Conservation (phyloP, 2,329 filamentous ascomycete species). For the Coleophoma crateriformis region DNA sequence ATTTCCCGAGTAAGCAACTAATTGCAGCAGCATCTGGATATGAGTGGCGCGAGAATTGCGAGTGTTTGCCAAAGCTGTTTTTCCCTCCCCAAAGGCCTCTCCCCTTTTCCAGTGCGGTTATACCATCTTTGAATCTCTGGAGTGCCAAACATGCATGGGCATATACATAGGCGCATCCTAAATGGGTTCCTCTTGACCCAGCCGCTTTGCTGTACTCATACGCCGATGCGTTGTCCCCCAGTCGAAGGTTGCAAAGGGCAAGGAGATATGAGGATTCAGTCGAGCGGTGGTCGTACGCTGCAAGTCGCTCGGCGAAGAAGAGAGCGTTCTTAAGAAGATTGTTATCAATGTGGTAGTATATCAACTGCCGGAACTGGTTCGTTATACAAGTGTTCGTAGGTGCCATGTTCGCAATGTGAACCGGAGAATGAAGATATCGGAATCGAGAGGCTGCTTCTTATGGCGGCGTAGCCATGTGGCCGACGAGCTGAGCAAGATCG, state of each 20-base stretch:
- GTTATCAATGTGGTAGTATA: slow-evolving; percentile 78
- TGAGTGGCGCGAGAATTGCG: slow-evolving; percentile 66
- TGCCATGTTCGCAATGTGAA: slow-evolving; percentile 19
- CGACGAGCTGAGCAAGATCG: slow-evolving; percentile 5
- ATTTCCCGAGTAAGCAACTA: slow-evolving; percentile 78
- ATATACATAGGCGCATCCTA: slow-evolving; percentile 88
- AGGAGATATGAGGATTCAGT: slow-evolving; percentile 79
- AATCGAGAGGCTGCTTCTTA: slow-evolving; percentile 11
- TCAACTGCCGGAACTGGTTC: slow-evolving; percentile 45
- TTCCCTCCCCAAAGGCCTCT: slow-evolving; percentile 69
- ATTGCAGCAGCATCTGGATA: slow-evolving; percentile 79
- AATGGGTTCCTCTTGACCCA: slow-evolving; percentile 65
- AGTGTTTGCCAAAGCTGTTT: slow-evolving; percentile 78
- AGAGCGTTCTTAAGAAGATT: slow-evolving; percentile 83
- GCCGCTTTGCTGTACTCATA: slow-evolving; percentile 74
- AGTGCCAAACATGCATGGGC: slow-evolving; percentile 82
- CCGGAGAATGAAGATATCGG: slow-evolving; percentile 6
- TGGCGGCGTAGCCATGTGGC: slow-evolving; percentile 23
- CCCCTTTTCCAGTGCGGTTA: slow-evolving; percentile 77
- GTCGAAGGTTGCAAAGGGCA: slow-evolving; percentile 76
- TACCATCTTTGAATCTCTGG: slow-evolving; percentile 75
- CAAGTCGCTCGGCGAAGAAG: slow-evolving; percentile 84
- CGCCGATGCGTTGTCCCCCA: slow-evolving; percentile 78
- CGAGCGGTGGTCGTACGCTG: slow-evolving; percentile 76
- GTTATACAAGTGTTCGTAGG: slow-evolving; percentile 20